Conservation (phyloP, 257 asterid genomes). For the Schizonepeta tenuifolia region DNA sequence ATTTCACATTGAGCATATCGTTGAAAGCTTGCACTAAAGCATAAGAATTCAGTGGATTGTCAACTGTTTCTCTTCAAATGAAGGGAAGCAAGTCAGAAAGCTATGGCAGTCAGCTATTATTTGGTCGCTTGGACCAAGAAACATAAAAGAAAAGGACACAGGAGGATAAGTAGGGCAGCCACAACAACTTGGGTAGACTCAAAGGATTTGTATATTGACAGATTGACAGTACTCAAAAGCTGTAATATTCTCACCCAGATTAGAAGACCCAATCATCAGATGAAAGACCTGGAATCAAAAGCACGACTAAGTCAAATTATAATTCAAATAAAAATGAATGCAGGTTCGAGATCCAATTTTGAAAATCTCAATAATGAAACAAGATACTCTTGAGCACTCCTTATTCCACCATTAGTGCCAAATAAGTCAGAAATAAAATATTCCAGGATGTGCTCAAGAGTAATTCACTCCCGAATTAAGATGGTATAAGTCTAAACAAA, state of each 20-base stretch:
- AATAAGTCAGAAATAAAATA: background rate
- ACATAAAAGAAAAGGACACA: background rate
- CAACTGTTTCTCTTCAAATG: background rate
- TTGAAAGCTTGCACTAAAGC: background rate
- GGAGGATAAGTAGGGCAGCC: background rate
- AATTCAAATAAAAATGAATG: background rate
- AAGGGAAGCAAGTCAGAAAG: background rate
- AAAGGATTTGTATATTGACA: background rate
- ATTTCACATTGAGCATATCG: constrained; percentile 2
- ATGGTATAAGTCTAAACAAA: background rate
- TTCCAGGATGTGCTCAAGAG: background rate
- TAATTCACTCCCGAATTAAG: background rate
- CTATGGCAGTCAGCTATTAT: background rate
- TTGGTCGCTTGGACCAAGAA: background rate
- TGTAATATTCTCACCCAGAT: constrained; percentile 61
- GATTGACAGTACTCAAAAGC: constrained; percentile 9
- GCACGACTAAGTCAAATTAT: constrained; percentile 31
- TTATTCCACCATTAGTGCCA: background rate
- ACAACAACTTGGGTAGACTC: constrained; percentile 5
- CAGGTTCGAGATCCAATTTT: background rate
- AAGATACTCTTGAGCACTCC: background rate
- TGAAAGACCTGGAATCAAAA: constrained; percentile 77
- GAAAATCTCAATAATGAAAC: background rate
- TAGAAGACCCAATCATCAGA: constrained; percentile 84
- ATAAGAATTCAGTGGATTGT: background rate